Base-by-base conservation (phyloP, 768 basidiomycete species). In the Lactarius pseudohatsudake region DNA sequence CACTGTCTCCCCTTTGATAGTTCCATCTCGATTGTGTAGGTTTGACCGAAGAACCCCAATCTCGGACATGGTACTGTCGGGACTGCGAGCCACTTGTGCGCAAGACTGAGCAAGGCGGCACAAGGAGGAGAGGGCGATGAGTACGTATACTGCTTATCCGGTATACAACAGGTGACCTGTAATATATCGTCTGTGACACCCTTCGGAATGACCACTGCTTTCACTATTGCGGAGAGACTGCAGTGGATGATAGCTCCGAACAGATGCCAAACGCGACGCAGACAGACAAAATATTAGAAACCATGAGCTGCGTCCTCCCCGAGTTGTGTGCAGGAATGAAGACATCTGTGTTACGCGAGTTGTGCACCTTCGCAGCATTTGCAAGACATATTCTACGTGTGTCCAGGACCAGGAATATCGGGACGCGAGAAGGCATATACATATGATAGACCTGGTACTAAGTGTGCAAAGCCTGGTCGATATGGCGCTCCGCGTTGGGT, bases 11-110 rank as follows among this genome's bases (percentile, higher is more conserved):
- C 40, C 9, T 30, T 55, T 34, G 41, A 18, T 65, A 93, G 91
- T 93, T 91, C 75, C 91, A 93, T 74, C 75, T 90, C 30, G 82
- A 76, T 18, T 92, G 91, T 72, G 85, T 87, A 3, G 85, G 83
- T 38, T 78, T 92, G 40, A 77, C 77, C 22, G 82, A 83, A 61
- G 79, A 83, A 34, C 89, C 89, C 1, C 84, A 80, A 64, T 61
- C 68, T 45, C 78, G 77, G 50, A 83, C 84, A 68, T 93, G 91
- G 90, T 90, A 83, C 70, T 92, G 91, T 73, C 82, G 82, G 41
- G 84, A 87, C 63, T 93, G 91, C 73, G 75, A 74, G 58, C 65
- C 65, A 10, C 73, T 62, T 36, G 64, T 66, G 3, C 43, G 60
- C 34, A 57, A 80, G 76, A 65, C 75, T 75, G 73, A 75, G 74